A percentile compares a stretch with the other conserved stretches of the same genome.
Evolutionary conservation across 2,329 filamentous ascomycete species (phyloP).

Genomic region (Cladosporium phlei): DNA sequence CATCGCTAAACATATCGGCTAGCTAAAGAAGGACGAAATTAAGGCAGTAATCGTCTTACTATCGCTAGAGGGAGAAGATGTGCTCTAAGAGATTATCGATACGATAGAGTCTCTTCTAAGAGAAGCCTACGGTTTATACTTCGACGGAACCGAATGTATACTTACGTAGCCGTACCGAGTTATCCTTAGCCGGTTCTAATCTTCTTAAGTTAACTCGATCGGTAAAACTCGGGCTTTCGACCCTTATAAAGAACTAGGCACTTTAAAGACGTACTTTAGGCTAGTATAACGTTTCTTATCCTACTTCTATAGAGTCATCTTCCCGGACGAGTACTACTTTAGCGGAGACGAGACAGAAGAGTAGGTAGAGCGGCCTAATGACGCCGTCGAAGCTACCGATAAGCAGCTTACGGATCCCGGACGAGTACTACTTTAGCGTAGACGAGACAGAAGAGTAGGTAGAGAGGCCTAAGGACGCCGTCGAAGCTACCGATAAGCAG

Average conservation of each 20-base stretch:
- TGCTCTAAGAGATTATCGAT: constrained; percentile 7
- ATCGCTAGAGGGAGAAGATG: background rate
- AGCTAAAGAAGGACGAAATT: constrained; percentile 16
- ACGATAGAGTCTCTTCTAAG: constrained; percentile 8
- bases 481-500: constrained; percentile 3
- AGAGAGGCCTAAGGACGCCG: background rate
- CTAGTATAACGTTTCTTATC: constrained; percentile 1
- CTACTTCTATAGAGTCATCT: constrained; percentile 1
- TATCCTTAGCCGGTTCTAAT: constrained; percentile 14
- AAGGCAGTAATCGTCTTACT: constrained; percentile 11
- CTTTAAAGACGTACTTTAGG: constrained; percentile 13
- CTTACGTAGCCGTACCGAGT: constrained; percentile 15
- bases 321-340: background rate
- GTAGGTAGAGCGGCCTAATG: background rate
- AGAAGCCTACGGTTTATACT: constrained; percentile 14
- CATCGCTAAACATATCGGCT: constrained; percentile 11
- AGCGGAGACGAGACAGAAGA: background rate
- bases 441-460: background rate
- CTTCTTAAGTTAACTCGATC: constrained; percentile 3
- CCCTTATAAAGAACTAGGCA: constrained; percentile 10
- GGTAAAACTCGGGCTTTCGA: constrained; percentile 15
- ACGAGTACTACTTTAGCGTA: constrained; percentile 1
- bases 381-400: background rate
- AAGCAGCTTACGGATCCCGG: background rate
- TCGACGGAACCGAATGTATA: constrained; percentile 15